These are phyloP conservation scores for Alternaria arborescens DNA, from an alignment of 2,329 filamentous ascomycete genomes.

Conservation along the genomic window DNA sequence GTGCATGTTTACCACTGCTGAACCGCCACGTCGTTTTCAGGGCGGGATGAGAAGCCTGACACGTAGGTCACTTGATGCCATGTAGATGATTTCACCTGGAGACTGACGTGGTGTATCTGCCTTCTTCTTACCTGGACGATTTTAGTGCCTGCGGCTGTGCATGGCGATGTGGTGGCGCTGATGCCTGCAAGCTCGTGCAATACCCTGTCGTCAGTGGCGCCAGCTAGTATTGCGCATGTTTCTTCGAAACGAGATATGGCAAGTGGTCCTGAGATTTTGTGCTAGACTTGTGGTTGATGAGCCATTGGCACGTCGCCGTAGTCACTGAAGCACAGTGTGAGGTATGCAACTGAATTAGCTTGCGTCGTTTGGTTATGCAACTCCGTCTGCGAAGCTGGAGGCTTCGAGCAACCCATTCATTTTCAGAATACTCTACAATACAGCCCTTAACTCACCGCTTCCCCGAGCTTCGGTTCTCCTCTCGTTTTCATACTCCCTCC, in stretches of 20 bases:
- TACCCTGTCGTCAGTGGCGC: background rate
- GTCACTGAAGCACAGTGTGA: background rate
- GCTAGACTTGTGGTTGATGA: background rate
- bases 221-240: background rate
- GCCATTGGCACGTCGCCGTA: background rate
- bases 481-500: slow-evolving; percentile 33
- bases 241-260: background rate
- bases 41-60: background rate
- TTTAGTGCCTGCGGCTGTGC: slow-evolving; percentile 1
- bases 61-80: background rate
- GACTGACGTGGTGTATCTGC: background rate
- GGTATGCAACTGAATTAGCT: no score
- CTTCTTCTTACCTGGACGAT: background rate
- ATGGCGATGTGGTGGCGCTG: slow-evolving; percentile 1
- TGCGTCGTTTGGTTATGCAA: background rate
- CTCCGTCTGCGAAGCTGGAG: background rate
- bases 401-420: background rate
- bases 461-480: background rate
- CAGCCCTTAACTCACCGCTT: slow-evolving; percentile 26
- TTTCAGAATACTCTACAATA: slow-evolving; percentile 22
- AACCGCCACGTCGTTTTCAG: background rate
- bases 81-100: background rate
- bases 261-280: background rate
- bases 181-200: background rate
- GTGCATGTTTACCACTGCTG: background rate